Conservation (phyloP, 2,329 filamentous ascomycete species). For the Xylariaceae sp. region DNA sequence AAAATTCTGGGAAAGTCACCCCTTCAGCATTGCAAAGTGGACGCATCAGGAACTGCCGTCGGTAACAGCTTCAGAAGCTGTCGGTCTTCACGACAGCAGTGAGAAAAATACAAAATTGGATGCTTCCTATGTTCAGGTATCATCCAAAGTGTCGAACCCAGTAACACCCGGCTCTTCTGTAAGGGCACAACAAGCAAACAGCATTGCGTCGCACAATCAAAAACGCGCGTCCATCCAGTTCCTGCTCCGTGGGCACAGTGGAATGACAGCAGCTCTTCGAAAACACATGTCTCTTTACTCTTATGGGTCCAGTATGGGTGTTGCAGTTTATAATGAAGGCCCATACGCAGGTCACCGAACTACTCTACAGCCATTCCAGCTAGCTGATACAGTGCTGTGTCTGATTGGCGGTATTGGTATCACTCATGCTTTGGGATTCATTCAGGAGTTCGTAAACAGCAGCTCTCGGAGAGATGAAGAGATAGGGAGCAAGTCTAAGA, state of each 20-base stretch:
- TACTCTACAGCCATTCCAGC: constrained; percentile 13
- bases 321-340: constrained; percentile 27
- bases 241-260: neutral
- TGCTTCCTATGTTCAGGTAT: too few relatives aligned
- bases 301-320: neutral
- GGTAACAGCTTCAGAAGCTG: neutral
- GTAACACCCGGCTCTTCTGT: too few relatives aligned
- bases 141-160: too few relatives aligned
- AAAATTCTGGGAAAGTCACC: constrained; percentile 37
- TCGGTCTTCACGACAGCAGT: neutral
- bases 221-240: too few relatives aligned
- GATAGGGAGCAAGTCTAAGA: neutral
- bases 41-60: neutral
- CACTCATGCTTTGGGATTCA: constrained; percentile 27
- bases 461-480: constrained; percentile 1
- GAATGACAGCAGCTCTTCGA: constrained; percentile 21
- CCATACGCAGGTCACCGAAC: constrained; percentile 27
- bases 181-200: too few relatives aligned
- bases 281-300: constrained; percentile 10
- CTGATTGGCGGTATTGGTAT: constrained; percentile 28
- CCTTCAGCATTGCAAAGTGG: constrained; percentile 35
- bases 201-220: too few relatives aligned
- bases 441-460: constrained; percentile 30
- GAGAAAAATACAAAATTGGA: too few relatives aligned
- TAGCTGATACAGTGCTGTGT: constrained; percentile 28